A percentile compares a stretch with the other conserved stretches of the same genome.
Conservation (phyloP, 225 moss, liverwort and hornwort genomes). For the Neckera pumila region DNA sequence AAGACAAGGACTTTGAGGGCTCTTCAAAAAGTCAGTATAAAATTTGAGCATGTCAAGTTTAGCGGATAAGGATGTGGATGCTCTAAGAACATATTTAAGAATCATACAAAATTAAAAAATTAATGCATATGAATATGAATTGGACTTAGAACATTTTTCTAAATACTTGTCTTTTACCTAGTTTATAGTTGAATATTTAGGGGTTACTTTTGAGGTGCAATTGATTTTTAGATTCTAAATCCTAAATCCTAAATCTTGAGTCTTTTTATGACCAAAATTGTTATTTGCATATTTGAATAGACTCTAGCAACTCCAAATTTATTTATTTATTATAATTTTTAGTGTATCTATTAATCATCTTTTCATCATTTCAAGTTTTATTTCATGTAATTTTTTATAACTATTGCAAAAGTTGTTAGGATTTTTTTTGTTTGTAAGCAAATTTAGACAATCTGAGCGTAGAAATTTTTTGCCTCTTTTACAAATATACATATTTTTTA, state of each 20-base stretch:
- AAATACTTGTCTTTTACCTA: not conserved
- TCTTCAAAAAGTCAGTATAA: not conserved
- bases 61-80: accelerated
- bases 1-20: no score
- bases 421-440: not conserved
- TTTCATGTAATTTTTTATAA: not conserved
- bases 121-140: not conserved
- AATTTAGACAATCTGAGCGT: accelerated
- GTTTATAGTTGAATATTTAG: not conserved
- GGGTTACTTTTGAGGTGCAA: not conserved
- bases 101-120: no score
- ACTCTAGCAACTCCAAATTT: no score
- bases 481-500: not conserved
- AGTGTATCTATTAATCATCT: accelerated
- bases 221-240: no score
- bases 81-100: not conserved
- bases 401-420: not conserved
- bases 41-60: not conserved
- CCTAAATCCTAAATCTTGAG: not conserved
- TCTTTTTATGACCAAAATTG: no score
- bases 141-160: not conserved
- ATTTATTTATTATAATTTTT: not conserved
- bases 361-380: not conserved
- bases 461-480: no score
- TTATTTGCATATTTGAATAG: no score